Evolutionary conservation across 495 filamentous ascomycete species (phyloP).

Genomic region (Aspergillus biplanus): DNA sequence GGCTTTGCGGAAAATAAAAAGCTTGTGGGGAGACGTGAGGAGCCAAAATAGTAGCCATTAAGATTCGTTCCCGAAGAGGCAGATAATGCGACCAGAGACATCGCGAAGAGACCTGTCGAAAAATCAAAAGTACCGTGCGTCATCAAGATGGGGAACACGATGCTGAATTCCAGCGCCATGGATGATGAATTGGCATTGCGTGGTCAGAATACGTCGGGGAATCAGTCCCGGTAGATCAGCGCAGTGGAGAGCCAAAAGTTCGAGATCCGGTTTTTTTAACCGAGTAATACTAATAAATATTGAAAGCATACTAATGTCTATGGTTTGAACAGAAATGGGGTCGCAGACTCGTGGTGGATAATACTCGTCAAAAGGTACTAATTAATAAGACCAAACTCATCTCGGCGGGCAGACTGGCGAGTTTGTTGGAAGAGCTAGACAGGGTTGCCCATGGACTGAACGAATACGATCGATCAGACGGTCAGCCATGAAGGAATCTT

Average conservation of each 20-base stretch:
- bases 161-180: slow-evolving; percentile 16
- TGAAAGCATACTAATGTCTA: no score
- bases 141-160: slow-evolving; percentile 11
- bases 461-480: background rate
- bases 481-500: background rate
- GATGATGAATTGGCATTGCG: slow-evolving; percentile 17
- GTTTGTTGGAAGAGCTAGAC: background rate
- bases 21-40: slow-evolving; percentile 13
- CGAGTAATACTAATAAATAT: background rate
- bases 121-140: slow-evolving; percentile 27
- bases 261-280: slow-evolving; percentile 19
- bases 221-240: slow-evolving; percentile 31
- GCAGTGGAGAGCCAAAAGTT: slow-evolving; percentile 25
- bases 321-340: no score
- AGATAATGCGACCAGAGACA: slow-evolving; percentile 6
- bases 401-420: background rate
- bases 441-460: background rate
- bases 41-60: background rate
- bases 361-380: background rate
- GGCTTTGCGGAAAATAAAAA: slow-evolving; percentile 15
- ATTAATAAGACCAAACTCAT: background rate
- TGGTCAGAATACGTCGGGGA: slow-evolving; percentile 23
- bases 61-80: background rate
- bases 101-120: slow-evolving; percentile 21
- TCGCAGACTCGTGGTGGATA: no score